Evolutionary conservation across 768 basidiomycete species (phyloP), one percentile per base, ranked within the genome.

Genomic region (Paxillus rubicundulus): DNA sequence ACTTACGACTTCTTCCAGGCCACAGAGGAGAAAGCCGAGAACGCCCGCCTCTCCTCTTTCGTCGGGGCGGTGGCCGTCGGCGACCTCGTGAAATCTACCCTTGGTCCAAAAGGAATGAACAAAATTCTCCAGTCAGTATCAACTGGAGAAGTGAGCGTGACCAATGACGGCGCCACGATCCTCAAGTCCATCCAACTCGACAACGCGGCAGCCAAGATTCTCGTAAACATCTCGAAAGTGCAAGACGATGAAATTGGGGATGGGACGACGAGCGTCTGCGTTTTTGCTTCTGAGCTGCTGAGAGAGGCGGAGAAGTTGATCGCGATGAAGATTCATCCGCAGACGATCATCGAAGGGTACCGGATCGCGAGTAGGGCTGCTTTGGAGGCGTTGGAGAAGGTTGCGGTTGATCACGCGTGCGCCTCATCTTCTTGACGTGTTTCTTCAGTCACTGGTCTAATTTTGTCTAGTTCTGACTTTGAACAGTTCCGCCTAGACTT

Each of bases 61-160:
- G 91, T 99, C 49, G 97, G 97, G 32, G 96, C 97, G 6, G 84
- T 97, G 61, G 97, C 97, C 0, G 80, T 99, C 32, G 97, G 97
- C 39, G 97, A 99, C 75, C 85, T 99, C 59, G 96, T 99, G 64
- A 98, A 98, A 74, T 96, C 94, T 1, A 99, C 97, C 8, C 81
- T 99, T 2, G 97, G 97, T 9, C 97, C 97, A 20, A 98, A 99
- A 72, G 97, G 97, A 50, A 99, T 98, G 96, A 98, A 98, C 85
- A 98, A 98, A 77, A 98, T 99, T 57, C 83, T 99, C 14, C 96
- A 95, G 71, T 95, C 92, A 2, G 84, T 72, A 2, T 91, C 93
- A 5, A 83, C 87, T 0, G 92, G 93, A 5, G 90, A 94, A 27
- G 90, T 99, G 63, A 97, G 86, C 58, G 96, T 99, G 45, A 99